Evolutionary conservation across 768 basidiomycete genomes (phyloP).

Genomic region (Podaxis mareebaensis): DNA sequence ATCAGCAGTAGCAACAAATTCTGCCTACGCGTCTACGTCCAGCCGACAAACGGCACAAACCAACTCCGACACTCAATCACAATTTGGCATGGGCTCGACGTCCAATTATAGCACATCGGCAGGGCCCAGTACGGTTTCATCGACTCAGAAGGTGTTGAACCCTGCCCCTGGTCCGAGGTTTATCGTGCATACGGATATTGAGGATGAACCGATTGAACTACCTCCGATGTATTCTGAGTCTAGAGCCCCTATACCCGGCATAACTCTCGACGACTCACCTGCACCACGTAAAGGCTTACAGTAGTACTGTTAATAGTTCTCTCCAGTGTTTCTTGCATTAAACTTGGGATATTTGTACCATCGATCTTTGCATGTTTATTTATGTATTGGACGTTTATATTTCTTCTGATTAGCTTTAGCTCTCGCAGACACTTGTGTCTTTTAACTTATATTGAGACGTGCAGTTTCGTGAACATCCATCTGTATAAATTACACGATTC

Average conservation of each 20-base stretch:
- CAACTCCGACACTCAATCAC: not conserved
- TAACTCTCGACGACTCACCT: conserved; percentile 16
- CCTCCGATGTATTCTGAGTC: conserved; percentile 33
- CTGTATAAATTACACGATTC: no score
- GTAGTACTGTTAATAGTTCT: not conserved
- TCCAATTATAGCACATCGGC: conserved; percentile 3
- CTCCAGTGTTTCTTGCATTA: no score
- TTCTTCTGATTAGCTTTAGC: no score
- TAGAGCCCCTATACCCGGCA: conserved; percentile 26
- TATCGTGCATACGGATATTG: conserved; percentile 31
- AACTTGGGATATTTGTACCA: not conserved
- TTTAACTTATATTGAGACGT: no score
- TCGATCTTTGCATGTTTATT: not conserved
- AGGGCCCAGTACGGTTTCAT: conserved; percentile 4
- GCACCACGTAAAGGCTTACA: not conserved
- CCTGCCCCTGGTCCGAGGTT: conserved; percentile 18
- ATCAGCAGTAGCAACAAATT: not conserved
- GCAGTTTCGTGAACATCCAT: no score
- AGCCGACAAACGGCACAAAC: not conserved
- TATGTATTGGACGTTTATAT: no score
- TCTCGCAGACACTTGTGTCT: no score
- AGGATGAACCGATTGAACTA: conserved; percentile 28
- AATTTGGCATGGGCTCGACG: not conserved
- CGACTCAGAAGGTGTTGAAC: not conserved
- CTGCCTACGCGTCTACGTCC: not conserved